Evolutionary conservation across 2,329 filamentous ascomycete species (phyloP).

Genomic region (Dothidotthia symphoricarpi): DNA sequence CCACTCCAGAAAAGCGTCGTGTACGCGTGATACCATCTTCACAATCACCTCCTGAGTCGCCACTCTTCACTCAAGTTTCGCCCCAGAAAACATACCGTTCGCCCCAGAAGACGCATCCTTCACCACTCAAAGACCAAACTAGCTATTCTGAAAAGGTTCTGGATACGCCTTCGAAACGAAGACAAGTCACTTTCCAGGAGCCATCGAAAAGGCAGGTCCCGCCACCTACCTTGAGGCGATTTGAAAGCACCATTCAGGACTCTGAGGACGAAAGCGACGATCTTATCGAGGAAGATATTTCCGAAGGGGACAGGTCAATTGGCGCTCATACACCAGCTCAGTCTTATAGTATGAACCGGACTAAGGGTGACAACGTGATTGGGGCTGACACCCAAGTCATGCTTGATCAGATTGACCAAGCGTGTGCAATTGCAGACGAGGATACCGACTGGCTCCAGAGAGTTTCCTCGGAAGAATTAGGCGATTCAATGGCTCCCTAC

Average conservation of each 20-base stretch:
- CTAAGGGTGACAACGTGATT: constrained; percentile 6
- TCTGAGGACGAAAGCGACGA: constrained; percentile 36
- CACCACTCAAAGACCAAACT: constrained; percentile 17
- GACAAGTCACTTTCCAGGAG: constrained; percentile 29
- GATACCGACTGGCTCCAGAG: constrained; percentile 1
- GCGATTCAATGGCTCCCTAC: neutral
- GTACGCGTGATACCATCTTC: constrained; percentile 37
- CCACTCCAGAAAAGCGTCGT: constrained; percentile 35
- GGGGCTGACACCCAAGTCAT: constrained; percentile 30
- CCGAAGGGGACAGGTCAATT: constrained; percentile 1
- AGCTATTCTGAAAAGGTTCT: constrained; percentile 6
- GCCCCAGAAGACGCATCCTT: constrained; percentile 14
- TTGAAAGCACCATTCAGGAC: constrained; percentile 33
- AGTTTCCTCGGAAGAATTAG: constrained; percentile 11
- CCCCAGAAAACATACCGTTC: constrained; percentile 17
- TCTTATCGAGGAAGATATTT: constrained; percentile 19
- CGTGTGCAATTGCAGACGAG: constrained; percentile 17
- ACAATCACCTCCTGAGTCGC: constrained; percentile 36
- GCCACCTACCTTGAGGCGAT: constrained; percentile 20
- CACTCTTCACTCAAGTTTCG: constrained; percentile 28
- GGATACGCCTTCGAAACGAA: constrained; percentile 34
- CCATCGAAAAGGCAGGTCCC: constrained; percentile 9
- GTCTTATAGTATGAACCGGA: neutral
- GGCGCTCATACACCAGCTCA: constrained; percentile 7
- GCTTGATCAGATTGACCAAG: constrained; percentile 25